A percentile compares a stretch with the other conserved stretches of the same genome.
phyloP scores from a whole-genome alignment of 73 alveolate genomes.

The Breviolum minutum region DNA sequence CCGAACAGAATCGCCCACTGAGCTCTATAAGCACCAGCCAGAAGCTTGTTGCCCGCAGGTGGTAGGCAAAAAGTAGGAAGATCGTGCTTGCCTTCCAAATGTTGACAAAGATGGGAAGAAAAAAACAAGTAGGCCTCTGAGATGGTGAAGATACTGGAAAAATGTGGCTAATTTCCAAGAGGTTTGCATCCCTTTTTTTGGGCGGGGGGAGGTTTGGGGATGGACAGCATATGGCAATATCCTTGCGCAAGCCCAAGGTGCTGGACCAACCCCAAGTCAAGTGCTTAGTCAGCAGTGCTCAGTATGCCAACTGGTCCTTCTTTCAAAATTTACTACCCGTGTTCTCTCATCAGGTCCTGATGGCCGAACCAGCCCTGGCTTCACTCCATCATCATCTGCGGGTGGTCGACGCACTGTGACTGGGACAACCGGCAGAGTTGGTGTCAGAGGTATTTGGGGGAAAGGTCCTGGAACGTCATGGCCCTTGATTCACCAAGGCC shows the following conservation, averaged over 20 bases:
- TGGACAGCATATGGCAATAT: no score
- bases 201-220: no score
- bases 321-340: background rate
- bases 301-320: background rate
- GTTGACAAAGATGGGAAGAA: no score
- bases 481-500: background rate
- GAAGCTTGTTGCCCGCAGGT: background rate
- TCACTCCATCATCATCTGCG: constrained; percentile 6
- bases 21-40: constrained; percentile 92
- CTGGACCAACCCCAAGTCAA: constrained; percentile 89
- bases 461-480: background rate
- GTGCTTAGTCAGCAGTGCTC: background rate
- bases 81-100: no score
- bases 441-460: background rate
- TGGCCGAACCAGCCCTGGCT: constrained; percentile 74
- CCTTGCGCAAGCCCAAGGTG: constrained; percentile 18
- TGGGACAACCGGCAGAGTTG: background rate
- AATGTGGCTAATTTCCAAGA: background rate
- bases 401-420: background rate
- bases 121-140: no score
- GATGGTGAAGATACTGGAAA: no score
- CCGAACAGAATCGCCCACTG: constrained; percentile 69
- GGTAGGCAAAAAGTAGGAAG: no score
- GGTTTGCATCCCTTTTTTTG: background rate
- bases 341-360: constrained; percentile 2